Evolutionary conservation across 106 monocot species (phyloP).

Genomic region (Triglochin maritima): DNA sequence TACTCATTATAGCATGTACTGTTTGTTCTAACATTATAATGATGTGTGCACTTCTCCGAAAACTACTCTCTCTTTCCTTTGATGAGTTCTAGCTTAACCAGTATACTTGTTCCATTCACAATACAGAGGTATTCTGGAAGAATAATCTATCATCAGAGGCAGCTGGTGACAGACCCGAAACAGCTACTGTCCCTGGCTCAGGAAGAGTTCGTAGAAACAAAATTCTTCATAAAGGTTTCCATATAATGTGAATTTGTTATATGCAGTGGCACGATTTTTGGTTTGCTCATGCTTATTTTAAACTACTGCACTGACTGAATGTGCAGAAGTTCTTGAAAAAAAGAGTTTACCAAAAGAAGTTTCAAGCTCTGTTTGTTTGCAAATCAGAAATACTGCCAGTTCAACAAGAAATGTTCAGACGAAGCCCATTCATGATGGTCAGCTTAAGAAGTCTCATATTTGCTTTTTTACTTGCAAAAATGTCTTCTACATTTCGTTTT

Average conservation of each 20-base stretch:
- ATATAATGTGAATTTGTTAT: background rate
- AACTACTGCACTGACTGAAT: background rate
- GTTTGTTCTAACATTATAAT: background rate
- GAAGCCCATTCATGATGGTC: background rate
- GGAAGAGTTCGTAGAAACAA: background rate
- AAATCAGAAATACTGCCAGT: background rate
- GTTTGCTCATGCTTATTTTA: background rate
- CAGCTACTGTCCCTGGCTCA: background rate
- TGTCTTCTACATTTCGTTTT: background rate
- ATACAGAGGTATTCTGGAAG: background rate
- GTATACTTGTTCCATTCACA: background rate
- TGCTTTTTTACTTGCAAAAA: background rate
- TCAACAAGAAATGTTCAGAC: background rate
- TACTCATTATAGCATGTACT: background rate
- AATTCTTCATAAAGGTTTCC: background rate
- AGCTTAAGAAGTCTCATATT: background rate
- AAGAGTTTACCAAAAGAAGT: conserved; percentile 2
- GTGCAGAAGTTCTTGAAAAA: background rate
- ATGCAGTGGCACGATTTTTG: background rate
- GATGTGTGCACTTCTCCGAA: background rate
- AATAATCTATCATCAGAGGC: background rate
- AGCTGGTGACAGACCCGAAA: background rate
- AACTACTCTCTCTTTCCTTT: background rate
- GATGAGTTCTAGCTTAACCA: background rate
- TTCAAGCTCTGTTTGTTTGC: background rate